Evolutionary conservation across 495 filamentous ascomycete genomes (phyloP), one percentile per base, ranked within the genome.

Genomic region (Aspergillus bridgeri): DNA sequence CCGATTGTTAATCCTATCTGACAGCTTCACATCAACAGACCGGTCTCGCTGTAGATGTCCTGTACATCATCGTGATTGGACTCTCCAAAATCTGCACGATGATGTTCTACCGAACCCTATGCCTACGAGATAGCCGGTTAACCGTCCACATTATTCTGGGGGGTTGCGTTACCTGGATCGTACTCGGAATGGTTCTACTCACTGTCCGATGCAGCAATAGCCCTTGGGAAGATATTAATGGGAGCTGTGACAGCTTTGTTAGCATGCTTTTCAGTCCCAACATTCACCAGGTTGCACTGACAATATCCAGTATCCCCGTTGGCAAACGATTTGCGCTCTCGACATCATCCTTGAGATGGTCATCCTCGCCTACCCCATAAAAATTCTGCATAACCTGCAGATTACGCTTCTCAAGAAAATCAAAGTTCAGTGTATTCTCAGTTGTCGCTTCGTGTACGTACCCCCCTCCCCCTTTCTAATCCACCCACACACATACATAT

Each of bases 331-430:
- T 27, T 65, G 61, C 17, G 61, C 60, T 1, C 23, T 69, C 3
- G 69, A 72, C 23, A 63, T 70, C 18, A 15, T 62, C 5, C 62
- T 60, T 0, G 69, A 72, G 43, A 19, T 60, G 8, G 6, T 63
- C 1, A 62, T 72, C 0, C 33, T 67, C 3, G 3, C 57, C 0
- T 70, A 65, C 22, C 58, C 65, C 0, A 52, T 38, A 15, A 43
- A 58, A 21, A 62, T 60, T 7, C 60, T 72, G 18, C 46, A 56
- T 18, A 61, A 55, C 24, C 47, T 70, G 20, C 60, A 56, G 13
- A 69, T 68, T 0, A 48, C 65, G 5, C 42, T 62, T 0, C 20
- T 27, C 1, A 58, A 64, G 29, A 67, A 61, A 38, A 23, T 66
- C 6, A 55, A 62, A 19, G 51, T 72, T 0, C 51, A 65, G 1